These are phyloP conservation scores for Ilex aquifolium DNA, from an alignment of 257 asterid genomes.

Conservation along the genomic window DNA sequence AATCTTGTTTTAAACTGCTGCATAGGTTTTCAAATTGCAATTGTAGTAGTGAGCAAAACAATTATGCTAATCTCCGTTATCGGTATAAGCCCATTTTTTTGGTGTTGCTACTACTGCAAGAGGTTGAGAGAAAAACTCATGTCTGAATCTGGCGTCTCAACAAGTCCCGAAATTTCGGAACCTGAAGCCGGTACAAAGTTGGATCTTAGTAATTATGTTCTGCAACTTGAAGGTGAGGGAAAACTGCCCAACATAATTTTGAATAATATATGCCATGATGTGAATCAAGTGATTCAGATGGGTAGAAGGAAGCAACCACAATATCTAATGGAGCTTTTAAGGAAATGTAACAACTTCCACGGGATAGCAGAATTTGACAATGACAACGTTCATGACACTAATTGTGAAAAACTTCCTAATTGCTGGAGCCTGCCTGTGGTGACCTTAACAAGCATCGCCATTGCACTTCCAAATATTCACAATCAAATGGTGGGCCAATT, in stretches of 20 bases:
- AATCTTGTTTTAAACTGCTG: slow-evolving; percentile 21
- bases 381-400: background rate
- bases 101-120: slow-evolving; percentile 1
- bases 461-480: background rate
- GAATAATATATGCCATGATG: background rate
- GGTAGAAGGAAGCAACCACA: slow-evolving; percentile 15
- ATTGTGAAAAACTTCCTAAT: slow-evolving; percentile 10
- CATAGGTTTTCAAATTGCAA: slow-evolving; percentile 24
- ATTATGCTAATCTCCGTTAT: slow-evolving; percentile 20
- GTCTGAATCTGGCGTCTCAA: slow-evolving; percentile 13
- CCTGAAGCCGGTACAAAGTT: background rate
- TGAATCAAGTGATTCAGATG: slow-evolving; percentile 6
- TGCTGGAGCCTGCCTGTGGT: slow-evolving; percentile 20
- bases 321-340: slow-evolving; percentile 16
- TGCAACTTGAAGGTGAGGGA: slow-evolving; percentile 9
- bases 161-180: slow-evolving; percentile 4
- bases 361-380: slow-evolving; percentile 15
- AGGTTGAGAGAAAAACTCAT: slow-evolving; percentile 5
- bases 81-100: slow-evolving; percentile 9
- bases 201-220: slow-evolving; percentile 24
- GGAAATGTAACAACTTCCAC: background rate
- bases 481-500: background rate
- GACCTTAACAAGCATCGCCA: slow-evolving; percentile 3
- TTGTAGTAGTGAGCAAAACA: slow-evolving; percentile 30
- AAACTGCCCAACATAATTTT: background rate